Evolutionary conservation across 345 rosid species (phyloP), one percentile per base, ranked within the genome.

Genomic region (Theobroma cacao): DNA sequence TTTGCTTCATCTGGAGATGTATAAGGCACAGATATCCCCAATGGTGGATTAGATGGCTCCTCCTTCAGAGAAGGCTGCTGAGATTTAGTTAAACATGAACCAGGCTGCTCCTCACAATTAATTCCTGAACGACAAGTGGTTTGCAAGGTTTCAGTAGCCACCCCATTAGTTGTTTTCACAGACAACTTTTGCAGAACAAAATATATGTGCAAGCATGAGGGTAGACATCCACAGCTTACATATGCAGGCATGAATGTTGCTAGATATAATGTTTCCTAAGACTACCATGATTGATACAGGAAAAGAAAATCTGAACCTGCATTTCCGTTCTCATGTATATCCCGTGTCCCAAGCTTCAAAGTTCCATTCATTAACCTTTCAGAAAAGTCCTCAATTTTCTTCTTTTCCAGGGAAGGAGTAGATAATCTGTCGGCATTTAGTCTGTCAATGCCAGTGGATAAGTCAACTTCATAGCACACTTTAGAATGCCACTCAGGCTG

Each of bases 331-430:
- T 86, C 90, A 86, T 78, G 71, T 75, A 83, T 72, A 80, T 87
- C 87, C 34, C 71, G 73, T 47, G 81, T 33, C 26, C 86, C 85
- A 72, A 79, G 83, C 83, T 90, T 89, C 81, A 88, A 53, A 78
- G 77, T 83, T 62, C 90, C 94, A 87, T 86, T 91, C 80, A 85
- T 85, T 63, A 85, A 78, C 84, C 88, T 88, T 70, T 87, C 92
- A 76, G 94, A 82, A 67, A 86, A 84, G 75, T 88, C 87, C 55
- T 89, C 92, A 68, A 83, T 65, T 86, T 90, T 90, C 78, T 78
- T 86, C 79, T 82, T 88, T 48, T 90, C 98, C 79, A 82, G 30
- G 73, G 90, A 66, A 86, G 85, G 71, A 74, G 82, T 80, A 77
- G 85, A 41, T 80, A 84, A 81, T 79, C 84, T 80, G 60, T 87